Evolutionary conservation across 768 basidiomycete genomes (phyloP), one percentile per base, ranked within the genome.

Genomic region (Tulasnella sp.): DNA sequence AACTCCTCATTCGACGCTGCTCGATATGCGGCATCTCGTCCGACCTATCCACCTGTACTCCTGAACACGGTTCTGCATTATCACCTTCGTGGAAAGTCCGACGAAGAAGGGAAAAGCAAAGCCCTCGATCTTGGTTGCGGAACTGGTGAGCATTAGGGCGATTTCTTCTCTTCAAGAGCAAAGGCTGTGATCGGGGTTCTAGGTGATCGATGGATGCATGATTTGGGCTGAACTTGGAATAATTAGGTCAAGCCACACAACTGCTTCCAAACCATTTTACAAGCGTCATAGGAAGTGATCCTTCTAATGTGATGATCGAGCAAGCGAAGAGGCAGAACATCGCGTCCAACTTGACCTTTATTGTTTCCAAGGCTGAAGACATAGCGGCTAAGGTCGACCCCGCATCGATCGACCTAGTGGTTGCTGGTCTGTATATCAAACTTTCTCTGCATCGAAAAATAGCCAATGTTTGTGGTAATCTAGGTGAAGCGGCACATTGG

Each of bases 1-100:
- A 91, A 91, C 79, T 81, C 85, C 0, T 86, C 88, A 0, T 95
- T 93, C 83, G 88, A 93, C 81, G 87, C 91, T 0, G 83, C 87
- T 14, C 81, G 84, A 6, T 74, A 74, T 29, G 42, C 73, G 67
- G 19, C 73, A 1, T 68, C 54, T 64, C 42, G 73, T 25, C 52
- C 52, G 17, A 68, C 73, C 12, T 74, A 74, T 36, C 45, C 45
- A 29, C 73, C 14, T 15, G 31, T 29, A 6, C 39, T 74, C 6
- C 25, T 74, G 25, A 25, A 54, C 19, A 29, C 68, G 42, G 54
- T 74, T 9, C 25, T 36, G 19, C 34, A 8, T n/a, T 69, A 74
- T 42, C 42, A 42, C 36, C 52, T 34, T 37, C 42, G 34, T 31
- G 49, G 42, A 29, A 25, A 1, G 29, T 9, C 73, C 4, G 25